Conservation (phyloP, 2,329 filamentous ascomycete species). For the Diplodia seriata region DNA sequence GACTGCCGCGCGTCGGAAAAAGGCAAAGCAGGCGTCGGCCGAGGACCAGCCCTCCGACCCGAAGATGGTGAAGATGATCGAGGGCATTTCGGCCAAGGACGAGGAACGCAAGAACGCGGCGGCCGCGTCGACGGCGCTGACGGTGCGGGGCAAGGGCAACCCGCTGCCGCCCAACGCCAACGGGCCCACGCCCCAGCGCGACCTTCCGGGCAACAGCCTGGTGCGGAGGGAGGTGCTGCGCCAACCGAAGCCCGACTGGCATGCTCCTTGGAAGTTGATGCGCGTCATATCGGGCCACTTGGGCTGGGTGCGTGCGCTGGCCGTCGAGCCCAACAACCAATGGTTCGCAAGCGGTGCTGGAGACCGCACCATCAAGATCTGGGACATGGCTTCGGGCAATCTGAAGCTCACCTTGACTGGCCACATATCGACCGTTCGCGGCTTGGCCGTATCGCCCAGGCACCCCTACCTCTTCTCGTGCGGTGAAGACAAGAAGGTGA, state of each 20-base stretch:
- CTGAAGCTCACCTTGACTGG: conserved; percentile 87
- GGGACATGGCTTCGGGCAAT: conserved; percentile 90
- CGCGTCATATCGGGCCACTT: conserved; percentile 95
- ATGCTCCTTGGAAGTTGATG: conserved; percentile 98
- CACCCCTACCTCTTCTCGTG: conserved; percentile 98
- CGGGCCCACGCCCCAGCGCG: conserved; percentile 59
- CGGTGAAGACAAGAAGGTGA: conserved; percentile 99
- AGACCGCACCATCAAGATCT: conserved; percentile 97
- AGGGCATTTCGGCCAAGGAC: conserved; percentile 62
- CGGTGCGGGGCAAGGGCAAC: conserved; percentile 57
- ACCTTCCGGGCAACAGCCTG: conserved; percentile 62
- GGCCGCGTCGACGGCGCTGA: conserved; percentile 63
- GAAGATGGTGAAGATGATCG: conserved; percentile 72
- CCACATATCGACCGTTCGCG: conserved; percentile 91
- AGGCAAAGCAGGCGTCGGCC: conserved; percentile 59
- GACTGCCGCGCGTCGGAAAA: conserved; percentile 68
- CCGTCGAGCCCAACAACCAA: conserved; percentile 94
- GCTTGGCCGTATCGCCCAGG: conserved; percentile 87
- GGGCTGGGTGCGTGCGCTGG: conserved; percentile 89
- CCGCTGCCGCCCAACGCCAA: conserved; percentile 62
- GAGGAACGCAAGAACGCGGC: conserved; percentile 50
- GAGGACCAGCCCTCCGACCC: conserved; percentile 56
- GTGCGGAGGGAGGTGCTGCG: conserved; percentile 69
- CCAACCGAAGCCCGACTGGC: conserved; percentile 87
- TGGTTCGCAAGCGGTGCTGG: conserved; percentile 98